Base-by-base conservation (phyloP, 805 yeast species). In the Candida maris region DNA sequence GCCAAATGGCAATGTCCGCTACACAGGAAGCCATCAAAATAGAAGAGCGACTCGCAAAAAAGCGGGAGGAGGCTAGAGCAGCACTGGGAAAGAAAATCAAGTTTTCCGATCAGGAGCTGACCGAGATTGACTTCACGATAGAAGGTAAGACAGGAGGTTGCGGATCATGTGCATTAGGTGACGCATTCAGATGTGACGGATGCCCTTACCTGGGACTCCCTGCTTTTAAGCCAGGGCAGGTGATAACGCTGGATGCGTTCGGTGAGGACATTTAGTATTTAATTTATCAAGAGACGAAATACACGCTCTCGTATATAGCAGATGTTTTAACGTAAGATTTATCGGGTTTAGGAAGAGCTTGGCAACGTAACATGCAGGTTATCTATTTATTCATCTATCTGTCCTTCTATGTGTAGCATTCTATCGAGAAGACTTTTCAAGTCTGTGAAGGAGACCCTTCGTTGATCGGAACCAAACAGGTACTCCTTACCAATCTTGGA, bases 61-160 rank as follows among this genome's bases (percentile, higher is more conserved):
- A 53, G 42, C 41, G 49, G 44, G 24, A 57, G 56, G 37, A 39
- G 19, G 45, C 45, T 4, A 35, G 41, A 18, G 36, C 38, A 15
- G 27, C 45, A 40, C 29, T 48, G 26, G 47, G 46, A 20, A 35
- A 38, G 36, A 41, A 45, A 34, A 38, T 34, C 37, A 44, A 39
- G 27, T 77, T 85, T 41, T 62, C 69, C 18, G 68, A 71, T 10
- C 78, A 79, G 37, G 97, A 91, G 34, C 68, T 88, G 52, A 75
- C 94, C 3, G 98, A 91, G 58, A 78, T 91, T 38, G 97, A 91
- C 58, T 91, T 91, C 65, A 91, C 98, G 1, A 79, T 89, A n/a
- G 87, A 89, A 46, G 97, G 97, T 27, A 91, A 91, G 56, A 83
- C 95, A 9, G 97, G 97, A 22, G 96, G 97, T 3, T 93, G 99